Conservation (phyloP, 495 filamentous ascomycete genomes). For the Lophiostoma macrostomum region DNA sequence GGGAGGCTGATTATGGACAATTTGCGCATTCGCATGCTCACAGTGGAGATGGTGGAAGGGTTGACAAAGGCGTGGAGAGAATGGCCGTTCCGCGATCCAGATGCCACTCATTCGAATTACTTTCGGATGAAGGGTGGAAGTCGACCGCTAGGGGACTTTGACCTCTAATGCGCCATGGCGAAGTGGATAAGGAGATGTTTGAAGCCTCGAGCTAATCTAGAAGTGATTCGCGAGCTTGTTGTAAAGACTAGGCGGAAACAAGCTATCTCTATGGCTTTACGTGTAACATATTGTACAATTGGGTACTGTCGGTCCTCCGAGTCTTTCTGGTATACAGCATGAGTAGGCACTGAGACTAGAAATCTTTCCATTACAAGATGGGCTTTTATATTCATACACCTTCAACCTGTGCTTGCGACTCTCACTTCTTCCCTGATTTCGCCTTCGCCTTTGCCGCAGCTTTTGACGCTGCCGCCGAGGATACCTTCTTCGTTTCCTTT, state of each 20-base stretch:
- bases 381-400: background rate
- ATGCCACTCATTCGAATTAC: slow-evolving; percentile 9
- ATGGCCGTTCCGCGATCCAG: slow-evolving; percentile 53
- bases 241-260: too few species aligned
- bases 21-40: slow-evolving; percentile 45
- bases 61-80: slow-evolving; percentile 51
- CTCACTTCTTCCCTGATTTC: slow-evolving; percentile 18
- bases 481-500: slow-evolving; percentile 9
- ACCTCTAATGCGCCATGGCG: background rate
- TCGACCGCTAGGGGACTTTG: background rate
- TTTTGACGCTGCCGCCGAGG: too few species aligned
- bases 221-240: too few species aligned
- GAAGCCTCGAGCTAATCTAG: too few species aligned
- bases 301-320: too few species aligned
- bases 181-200: background rate
- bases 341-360: too few species aligned
- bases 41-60: slow-evolving; percentile 47
- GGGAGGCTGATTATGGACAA: slow-evolving; percentile 41
- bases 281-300: background rate
- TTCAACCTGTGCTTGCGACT: too few species aligned
- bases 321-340: too few species aligned
- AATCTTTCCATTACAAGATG: background rate
- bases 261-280: background rate
- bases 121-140: slow-evolving; percentile 7
- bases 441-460: slow-evolving; percentile 5